Evolutionary conservation across 2,329 filamentous ascomycete genomes (phyloP).

Genomic region (Fusarium camptoceras): DNA sequence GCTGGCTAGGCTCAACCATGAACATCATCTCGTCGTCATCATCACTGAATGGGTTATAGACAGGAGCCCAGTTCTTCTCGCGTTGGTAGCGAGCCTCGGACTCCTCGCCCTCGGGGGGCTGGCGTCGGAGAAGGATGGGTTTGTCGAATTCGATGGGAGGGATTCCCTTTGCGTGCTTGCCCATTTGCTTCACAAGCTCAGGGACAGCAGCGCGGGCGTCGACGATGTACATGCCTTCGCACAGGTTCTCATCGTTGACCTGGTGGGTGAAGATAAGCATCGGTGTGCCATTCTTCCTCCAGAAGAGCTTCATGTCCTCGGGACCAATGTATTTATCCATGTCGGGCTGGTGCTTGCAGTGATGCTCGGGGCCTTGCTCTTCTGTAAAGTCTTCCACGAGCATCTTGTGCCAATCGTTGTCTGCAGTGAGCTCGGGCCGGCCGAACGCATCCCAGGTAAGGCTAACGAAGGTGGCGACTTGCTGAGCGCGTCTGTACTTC

Average conservation of each 20-base stretch:
- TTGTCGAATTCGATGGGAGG: conserved; percentile 35
- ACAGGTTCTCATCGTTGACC: conserved; percentile 40
- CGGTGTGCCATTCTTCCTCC: conserved; percentile 39
- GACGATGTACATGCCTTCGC: conserved; percentile 40
- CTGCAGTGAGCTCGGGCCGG: conserved; percentile 34
- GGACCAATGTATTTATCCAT: conserved; percentile 44
- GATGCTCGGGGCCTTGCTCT: conserved; percentile 35
- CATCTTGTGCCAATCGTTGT: conserved; percentile 38
- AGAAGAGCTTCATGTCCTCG: conserved; percentile 43
- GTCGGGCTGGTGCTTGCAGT: conserved; percentile 38
- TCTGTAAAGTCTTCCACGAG: conserved; percentile 37
- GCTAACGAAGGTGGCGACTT: conserved; percentile 39
- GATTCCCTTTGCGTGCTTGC: conserved; percentile 33
- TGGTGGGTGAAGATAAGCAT: conserved; percentile 43
- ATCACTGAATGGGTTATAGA: conserved; percentile 30
- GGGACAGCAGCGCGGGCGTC: conserved; percentile 39
- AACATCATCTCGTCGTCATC: conserved; percentile 43
- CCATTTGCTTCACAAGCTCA: conserved; percentile 31
- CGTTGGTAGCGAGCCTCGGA: conserved; percentile 31
- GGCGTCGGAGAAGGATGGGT: conserved; percentile 32
- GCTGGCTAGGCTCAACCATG: conserved; percentile 39
- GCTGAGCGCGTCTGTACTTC: conserved; percentile 38
- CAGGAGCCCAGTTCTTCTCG: conserved; percentile 42
- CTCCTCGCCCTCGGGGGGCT: conserved; percentile 33
- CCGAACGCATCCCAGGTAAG: conserved; percentile 36